phyloP scores from a whole-genome alignment of 352 stramenopile genomes.

The Phytophthora fragariae region DNA sequence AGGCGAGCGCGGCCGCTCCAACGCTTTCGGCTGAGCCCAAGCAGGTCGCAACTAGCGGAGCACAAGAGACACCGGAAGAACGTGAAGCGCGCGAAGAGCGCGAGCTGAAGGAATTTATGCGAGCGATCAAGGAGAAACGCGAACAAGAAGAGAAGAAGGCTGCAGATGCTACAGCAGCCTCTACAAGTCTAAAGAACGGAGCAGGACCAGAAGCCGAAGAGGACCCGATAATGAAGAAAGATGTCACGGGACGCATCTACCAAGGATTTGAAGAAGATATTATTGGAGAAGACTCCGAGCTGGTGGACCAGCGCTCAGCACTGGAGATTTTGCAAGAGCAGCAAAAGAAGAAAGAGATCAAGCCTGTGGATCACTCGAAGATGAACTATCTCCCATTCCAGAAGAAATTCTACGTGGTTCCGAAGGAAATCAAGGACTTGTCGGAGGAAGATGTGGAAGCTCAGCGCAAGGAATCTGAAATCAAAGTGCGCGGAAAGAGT shows the following conservation, averaged over 20 bases:
- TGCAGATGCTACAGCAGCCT: neutral
- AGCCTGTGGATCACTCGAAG: conserved; percentile 96
- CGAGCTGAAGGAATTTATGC: conserved; percentile 90
- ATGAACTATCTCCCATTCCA: conserved; percentile 97
- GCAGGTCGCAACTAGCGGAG: conserved; percentile 5
- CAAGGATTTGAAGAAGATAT: conserved; percentile 88
- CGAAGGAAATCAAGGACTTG: conserved; percentile 92
- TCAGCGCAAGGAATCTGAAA: conserved; percentile 91
- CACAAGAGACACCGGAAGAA: conserved; percentile 63
- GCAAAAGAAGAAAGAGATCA: conserved; percentile 94
- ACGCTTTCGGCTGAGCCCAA: neutral
- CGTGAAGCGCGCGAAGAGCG: conserved; percentile 79
- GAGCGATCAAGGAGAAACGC: conserved; percentile 78
- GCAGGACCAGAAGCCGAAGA: conserved; percentile 18
- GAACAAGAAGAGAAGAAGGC: conserved; percentile 56
- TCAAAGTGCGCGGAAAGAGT: conserved; percentile 97
- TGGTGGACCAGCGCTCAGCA: conserved; percentile 83
- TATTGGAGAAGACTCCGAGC: conserved; percentile 79
- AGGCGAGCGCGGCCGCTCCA: conserved; percentile 4
- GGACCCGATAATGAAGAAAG: conserved; percentile 50
- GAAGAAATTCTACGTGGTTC: conserved; percentile 99
- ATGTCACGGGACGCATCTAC: conserved; percentile 82
- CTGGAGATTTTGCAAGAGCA: conserved; percentile 92
- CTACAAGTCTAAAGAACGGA: conserved; percentile 7
- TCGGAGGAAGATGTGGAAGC: conserved; percentile 85